Conservation (phyloP, 257 asterid genomes). For the Echites panduratus region DNA sequence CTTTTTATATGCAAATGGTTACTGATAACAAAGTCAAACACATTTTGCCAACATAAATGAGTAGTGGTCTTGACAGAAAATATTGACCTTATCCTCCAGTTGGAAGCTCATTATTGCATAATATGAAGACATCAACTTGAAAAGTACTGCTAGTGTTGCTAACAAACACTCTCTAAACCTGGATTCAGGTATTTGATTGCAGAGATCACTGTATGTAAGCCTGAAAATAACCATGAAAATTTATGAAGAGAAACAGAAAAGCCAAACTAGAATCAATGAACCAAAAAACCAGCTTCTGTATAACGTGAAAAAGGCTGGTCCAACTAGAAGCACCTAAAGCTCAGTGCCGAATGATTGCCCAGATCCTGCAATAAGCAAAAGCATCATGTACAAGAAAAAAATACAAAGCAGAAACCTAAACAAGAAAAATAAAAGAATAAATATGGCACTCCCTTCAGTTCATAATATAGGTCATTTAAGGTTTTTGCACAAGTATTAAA, state of each 20-base stretch:
- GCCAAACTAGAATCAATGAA: slow-evolving; percentile 11
- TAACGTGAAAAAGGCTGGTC: slow-evolving; percentile 16
- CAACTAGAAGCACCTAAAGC: slow-evolving; percentile 44
- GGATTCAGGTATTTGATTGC: slow-evolving; percentile 87
- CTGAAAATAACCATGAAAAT: slow-evolving; percentile 35
- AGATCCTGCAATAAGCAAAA: slow-evolving; percentile 60
- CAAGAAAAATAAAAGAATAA: not conserved
- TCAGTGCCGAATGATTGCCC: slow-evolving; percentile 45
- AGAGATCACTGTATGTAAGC: slow-evolving; percentile 96
- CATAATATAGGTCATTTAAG: too few relatives aligned
- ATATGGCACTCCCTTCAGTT: not conserved
- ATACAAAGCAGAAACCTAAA: not conserved
- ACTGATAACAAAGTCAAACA: not conserved
- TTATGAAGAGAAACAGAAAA: slow-evolving; percentile 28
- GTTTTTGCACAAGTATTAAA: too few relatives aligned
- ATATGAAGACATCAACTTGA: slow-evolving; percentile 90
- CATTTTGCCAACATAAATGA: not conserved
- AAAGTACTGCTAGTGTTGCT: slow-evolving; percentile 75
- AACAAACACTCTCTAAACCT: slow-evolving; percentile 86
- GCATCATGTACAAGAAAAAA: slow-evolving; percentile 1
- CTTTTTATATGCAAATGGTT: not conserved
- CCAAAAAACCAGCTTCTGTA: not conserved
- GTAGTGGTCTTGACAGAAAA: not conserved
- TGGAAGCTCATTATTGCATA: slow-evolving; percentile 74
- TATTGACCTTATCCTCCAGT: slow-evolving; percentile 62